phyloP scores from a whole-genome alignment of 257 asterid genomes.

The Penstemon eatonii region DNA sequence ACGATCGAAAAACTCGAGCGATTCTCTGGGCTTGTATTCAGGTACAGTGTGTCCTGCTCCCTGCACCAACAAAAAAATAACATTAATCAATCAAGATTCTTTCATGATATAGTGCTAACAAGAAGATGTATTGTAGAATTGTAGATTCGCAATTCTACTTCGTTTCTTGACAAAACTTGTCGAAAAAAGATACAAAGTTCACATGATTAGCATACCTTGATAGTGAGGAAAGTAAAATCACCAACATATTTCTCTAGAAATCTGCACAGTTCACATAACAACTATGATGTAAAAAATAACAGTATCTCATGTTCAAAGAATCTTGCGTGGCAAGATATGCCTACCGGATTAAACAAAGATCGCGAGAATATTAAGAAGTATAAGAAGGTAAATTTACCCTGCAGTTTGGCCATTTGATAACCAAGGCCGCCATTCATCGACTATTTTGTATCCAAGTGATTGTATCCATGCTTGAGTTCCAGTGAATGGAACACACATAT shows the following conservation, averaged over 20 bases:
- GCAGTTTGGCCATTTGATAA: conserved; percentile 43
- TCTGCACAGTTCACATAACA: conserved; percentile 32
- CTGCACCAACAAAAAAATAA: conserved; percentile 21
- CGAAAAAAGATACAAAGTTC: neutral
- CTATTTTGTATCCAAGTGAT: conserved; percentile 42
- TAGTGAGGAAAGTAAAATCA: conserved; percentile 51
- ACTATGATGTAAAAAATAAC: neutral
- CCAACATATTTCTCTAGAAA: conserved; percentile 45
- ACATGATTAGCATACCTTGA: conserved; percentile 44
- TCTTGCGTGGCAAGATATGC: too few species aligned
- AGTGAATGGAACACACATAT: conserved; percentile 64
- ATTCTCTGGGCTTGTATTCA: conserved; percentile 59
- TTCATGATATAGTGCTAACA: neutral
- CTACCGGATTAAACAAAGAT: neutral
- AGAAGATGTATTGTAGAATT: too few species aligned
- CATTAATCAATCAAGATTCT: neutral
- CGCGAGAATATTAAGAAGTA: neutral
- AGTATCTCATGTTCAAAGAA: too few species aligned
- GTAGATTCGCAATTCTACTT: too few species aligned
- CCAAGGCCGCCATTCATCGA: conserved; percentile 63
- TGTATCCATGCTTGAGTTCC: conserved; percentile 64
- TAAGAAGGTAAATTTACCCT: conserved; percentile 36
- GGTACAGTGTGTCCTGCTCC: conserved; percentile 71
- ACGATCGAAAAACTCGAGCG: conserved; percentile 48
- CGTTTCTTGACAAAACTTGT: too few species aligned